Conservation (phyloP, 2,329 filamentous ascomycete species). For the Juglanconis oblonga region DNA sequence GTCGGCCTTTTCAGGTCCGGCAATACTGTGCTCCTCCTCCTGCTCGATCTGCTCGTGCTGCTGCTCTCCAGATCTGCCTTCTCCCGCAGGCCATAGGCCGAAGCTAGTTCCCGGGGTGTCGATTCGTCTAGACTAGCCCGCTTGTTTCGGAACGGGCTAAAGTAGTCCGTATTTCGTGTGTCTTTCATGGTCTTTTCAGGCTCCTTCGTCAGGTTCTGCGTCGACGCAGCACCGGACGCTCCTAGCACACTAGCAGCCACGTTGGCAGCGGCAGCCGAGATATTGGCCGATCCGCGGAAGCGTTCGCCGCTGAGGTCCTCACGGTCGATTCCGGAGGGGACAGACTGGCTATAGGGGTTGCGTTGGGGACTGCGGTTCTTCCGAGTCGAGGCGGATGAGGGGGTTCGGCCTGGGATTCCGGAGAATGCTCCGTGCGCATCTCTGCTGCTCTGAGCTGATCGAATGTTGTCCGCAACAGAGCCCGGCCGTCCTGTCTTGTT, state of each 20-base stretch:
- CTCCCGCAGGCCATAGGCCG: conserved; percentile 1
- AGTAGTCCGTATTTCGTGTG: background rate
- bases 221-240: background rate
- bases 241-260: conserved; percentile 1
- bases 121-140: conserved; percentile 12
- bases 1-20: conserved; percentile 27
- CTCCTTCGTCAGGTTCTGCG: background rate
- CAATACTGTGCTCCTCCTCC: conserved; percentile 16
- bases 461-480: conserved; percentile 8
- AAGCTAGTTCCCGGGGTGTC: conserved; percentile 1
- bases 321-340: conserved; percentile 9
- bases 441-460: background rate
- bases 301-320: background rate
- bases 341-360: conserved; percentile 15
- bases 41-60: conserved; percentile 9
- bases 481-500: conserved; percentile 8
- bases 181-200: background rate
- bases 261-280: conserved; percentile 5
- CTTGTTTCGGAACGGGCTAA: conserved; percentile 3
- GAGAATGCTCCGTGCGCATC: background rate
- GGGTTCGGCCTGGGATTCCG: background rate
- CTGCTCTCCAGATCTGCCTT: conserved; percentile 7
- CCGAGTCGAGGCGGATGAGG: conserved; percentile 1
- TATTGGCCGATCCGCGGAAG: background rate
- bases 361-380: conserved; percentile 17